Evolutionary conservation across 2,329 filamentous ascomycete genomes (phyloP), one percentile per base, ranked within the genome.

Genomic region (Exophiala sp.): DNA sequence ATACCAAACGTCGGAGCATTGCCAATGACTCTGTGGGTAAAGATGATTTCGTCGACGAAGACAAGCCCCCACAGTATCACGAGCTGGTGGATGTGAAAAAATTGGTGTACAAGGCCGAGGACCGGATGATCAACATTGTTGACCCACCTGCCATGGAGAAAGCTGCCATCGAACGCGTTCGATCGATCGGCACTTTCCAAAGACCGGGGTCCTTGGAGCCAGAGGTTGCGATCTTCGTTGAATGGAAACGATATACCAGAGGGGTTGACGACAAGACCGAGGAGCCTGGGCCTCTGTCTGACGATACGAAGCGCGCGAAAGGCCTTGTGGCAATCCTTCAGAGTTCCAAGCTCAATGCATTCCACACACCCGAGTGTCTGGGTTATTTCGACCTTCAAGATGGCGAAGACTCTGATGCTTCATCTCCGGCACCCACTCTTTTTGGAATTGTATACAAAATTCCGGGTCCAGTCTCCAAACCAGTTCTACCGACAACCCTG

Each of bases 371-470:
- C 2, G 73, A 76, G 39, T 80, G 78, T 50, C 65, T 80, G 0
- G 78, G 78, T 4, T 79, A 75, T 62, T 78, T 79, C 41, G 71
- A 78, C 62, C 75, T 76, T 60, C 70, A 67, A 8, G 59, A 60
- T 9, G 41, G 51, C 20, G 60, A 18, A 35, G 33, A 35, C 11
- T 20, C 11, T 24, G 11, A 43, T 24, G 3, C 16, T 43, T 20
- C 7, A 4, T 24, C 16, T 24, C 3, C 73, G 40, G 72, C 73
- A 51, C 65, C 68, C 11, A 43, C 10, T 42, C 74, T 76, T 10
- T 75, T 81, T 12, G 80, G 79, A 2, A 72, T 83, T 14, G 72
- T 82, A 7, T 83, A 82, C 56, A 74, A 78, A 47, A 74, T 78
- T 8, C 40, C 40, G 21, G 40, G 40, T 16, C 12, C 16, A 18